These are phyloP conservation scores for Trichosanthes cucumerina DNA, from an alignment of 306 rosid genomes.

Conservation along the genomic window DNA sequence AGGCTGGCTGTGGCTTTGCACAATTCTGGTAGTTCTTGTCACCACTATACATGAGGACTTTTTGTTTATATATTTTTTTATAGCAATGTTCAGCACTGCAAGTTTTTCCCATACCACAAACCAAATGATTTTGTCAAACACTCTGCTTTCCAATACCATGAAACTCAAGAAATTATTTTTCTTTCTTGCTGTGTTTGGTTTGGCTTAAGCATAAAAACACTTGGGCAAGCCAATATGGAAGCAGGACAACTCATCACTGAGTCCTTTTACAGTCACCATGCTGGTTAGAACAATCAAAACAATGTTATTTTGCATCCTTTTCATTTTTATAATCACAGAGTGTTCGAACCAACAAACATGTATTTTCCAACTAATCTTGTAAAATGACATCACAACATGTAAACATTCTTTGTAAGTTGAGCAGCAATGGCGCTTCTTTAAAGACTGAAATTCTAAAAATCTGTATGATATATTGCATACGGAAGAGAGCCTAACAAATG, in stretches of 20 bases:
- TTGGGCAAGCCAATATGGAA: not conserved
- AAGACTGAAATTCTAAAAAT: not conserved
- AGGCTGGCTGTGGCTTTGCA: not conserved
- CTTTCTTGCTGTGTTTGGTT: not conserved
- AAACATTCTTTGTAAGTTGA: not conserved
- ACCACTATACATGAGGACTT: not conserved
- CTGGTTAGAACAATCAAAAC: not conserved
- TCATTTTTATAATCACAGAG: not conserved
- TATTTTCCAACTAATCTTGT: not conserved
- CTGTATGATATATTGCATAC: not conserved
- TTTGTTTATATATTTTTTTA: not conserved
- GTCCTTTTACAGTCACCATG: conserved; percentile 6
- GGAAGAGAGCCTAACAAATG: not conserved
- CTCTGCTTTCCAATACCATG: not conserved
- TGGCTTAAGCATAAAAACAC: not conserved
- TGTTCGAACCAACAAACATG: not conserved
- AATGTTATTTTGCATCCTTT: not conserved
- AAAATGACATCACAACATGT: not conserved
- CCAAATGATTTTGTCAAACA: not conserved
- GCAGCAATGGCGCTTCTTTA: not conserved
- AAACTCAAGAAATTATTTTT: not conserved
- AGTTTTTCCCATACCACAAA: not conserved
- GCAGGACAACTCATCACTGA: not conserved
- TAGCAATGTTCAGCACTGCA: not conserved
- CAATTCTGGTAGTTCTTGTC: conserved; percentile 3